These are phyloP conservation scores for Cryptococcus sp. DNA, from an alignment of 1,284 basidiomycete species.

Conservation along the genomic window DNA sequence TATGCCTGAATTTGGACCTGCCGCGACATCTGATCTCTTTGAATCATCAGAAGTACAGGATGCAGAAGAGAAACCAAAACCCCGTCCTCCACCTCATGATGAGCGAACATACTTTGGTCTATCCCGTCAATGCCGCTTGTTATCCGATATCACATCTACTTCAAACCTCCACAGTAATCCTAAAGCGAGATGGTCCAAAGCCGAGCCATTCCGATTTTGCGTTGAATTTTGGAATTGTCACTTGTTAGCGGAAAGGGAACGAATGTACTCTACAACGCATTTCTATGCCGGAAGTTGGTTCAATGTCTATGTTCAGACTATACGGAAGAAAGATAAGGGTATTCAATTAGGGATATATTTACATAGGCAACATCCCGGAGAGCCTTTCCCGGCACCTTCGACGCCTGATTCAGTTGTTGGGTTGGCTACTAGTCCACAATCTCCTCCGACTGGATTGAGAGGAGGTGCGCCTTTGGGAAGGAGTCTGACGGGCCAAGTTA, in stretches of 20 bases:
- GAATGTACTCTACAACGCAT: constrained; percentile 53
- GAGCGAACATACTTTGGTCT: constrained; percentile 49
- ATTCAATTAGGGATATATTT: constrained; percentile 84
- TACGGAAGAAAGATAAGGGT: constrained; percentile 62
- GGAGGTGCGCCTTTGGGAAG: not conserved
- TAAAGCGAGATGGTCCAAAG: constrained; percentile 40
- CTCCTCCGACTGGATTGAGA: not conserved
- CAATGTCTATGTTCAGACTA: constrained; percentile 73
- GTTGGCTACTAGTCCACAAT: not conserved
- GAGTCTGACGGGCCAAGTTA: not conserved
- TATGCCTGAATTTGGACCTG: constrained; percentile 41
- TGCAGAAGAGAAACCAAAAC: constrained; percentile 17
- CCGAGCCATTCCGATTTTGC: constrained; percentile 67
- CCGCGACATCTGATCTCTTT: not conserved
- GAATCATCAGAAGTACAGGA: constrained; percentile 41
- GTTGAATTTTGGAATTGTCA: constrained; percentile 90
- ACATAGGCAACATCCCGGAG: constrained; percentile 56
- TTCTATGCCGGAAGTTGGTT: constrained; percentile 49
- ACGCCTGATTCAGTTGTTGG: constrained; percentile 2
- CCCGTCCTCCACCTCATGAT: constrained; percentile 30
- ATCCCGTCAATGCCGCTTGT: not conserved
- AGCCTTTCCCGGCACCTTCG: constrained; percentile 18
- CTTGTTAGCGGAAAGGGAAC: constrained; percentile 72
- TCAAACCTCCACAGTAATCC: not conserved
- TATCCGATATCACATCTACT: not conserved